Evolutionary conservation across 192 early-diverging fungal species (phyloP), one percentile per base, ranked within the genome.

Genomic region (Entomortierella parvispora): DNA sequence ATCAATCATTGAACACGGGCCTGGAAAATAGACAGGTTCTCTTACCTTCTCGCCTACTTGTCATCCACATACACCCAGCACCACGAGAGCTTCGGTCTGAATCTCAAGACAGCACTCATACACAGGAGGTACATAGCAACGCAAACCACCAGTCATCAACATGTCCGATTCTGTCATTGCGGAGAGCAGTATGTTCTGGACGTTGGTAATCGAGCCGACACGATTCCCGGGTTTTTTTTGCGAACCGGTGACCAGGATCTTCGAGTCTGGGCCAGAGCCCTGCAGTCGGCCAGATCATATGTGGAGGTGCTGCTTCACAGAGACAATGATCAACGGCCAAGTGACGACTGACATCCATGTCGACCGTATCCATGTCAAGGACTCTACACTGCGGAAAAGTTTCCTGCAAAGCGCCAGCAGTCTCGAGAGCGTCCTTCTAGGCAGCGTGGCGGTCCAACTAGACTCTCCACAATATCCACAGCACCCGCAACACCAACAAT

Each of bases 291-390:
- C 43, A 4, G 51, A 10, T 17, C 31, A 66, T 25, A 23, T 53
- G n/a, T 76, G 64, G 71, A 45, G 49, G 17, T 60, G 54, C 17
- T 15, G 22, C 2, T 57, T 76, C 11, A 67, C 46, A 0, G 71
- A 76, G 71, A 31, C 66, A 9, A 76, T 76, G 71, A 76, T 68
- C 65, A 76, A 76, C 53, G 65, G 71, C 33, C 17, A 22, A 2
- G 58, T 44, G 8, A 57, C 71, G 4, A 47, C 62, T 17, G 53
- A 60, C 8, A 66, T 76, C 23, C 64, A 56, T 15, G 44, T 76
- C 43, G 17, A 22, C 22, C 62, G 63, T 1, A 11, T 32, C 28
- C 26, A 31, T 6, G 17, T 57, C 59, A n/a, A 8, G 14, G 18
- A n/a, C 31, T 31, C 58, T 12, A 23, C 42, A 2, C n/a, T 23